These are phyloP conservation scores for Agrostemma githago DNA, from an alignment of 148 eudicot species.

Conservation along the genomic window DNA sequence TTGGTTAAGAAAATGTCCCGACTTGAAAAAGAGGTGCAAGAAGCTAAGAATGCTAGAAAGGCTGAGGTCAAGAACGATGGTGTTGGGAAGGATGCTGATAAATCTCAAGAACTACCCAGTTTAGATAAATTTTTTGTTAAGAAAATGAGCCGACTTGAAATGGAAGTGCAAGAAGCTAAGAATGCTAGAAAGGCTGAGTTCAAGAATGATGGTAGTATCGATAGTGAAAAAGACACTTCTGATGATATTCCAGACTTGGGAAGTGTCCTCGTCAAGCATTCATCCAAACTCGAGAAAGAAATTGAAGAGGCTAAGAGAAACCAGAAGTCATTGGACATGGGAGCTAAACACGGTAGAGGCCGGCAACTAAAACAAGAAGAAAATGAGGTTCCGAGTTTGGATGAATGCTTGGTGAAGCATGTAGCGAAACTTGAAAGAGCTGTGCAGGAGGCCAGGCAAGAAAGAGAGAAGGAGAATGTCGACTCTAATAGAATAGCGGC, in stretches of 20 bases:
- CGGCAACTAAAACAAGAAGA: conserved; percentile 33
- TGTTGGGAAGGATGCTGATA: neutral
- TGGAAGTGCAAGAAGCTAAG: conserved; percentile 72
- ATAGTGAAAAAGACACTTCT: conserved; percentile 3
- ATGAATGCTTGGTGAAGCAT: conserved; percentile 57
- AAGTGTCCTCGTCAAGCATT: conserved; percentile 42
- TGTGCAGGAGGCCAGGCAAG: conserved; percentile 59
- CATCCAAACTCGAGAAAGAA: conserved; percentile 65
- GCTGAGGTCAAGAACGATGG: conserved; percentile 28
- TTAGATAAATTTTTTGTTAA: conserved; percentile 77
- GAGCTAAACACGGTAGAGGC: conserved; percentile 20
- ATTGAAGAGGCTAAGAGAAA: conserved; percentile 47
- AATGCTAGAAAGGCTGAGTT: conserved; percentile 50
- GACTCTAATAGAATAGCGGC: conserved; percentile 35
- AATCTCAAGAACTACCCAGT: conserved; percentile 46
- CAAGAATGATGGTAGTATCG: neutral
- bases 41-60: conserved; percentile 61
- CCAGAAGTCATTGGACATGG: conserved; percentile 22
- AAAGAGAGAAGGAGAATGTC: conserved; percentile 51
- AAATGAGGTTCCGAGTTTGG: conserved; percentile 62
- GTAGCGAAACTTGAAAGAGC: conserved; percentile 68
- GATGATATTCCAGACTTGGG: conserved; percentile 36
- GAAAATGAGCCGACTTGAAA: conserved; percentile 71
- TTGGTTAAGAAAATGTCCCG: conserved; percentile 65
- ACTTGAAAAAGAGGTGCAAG: conserved; percentile 78